Base-by-base conservation (phyloP, 2,329 filamentous ascomycete species). In the Colletotrichum navitas region DNA sequence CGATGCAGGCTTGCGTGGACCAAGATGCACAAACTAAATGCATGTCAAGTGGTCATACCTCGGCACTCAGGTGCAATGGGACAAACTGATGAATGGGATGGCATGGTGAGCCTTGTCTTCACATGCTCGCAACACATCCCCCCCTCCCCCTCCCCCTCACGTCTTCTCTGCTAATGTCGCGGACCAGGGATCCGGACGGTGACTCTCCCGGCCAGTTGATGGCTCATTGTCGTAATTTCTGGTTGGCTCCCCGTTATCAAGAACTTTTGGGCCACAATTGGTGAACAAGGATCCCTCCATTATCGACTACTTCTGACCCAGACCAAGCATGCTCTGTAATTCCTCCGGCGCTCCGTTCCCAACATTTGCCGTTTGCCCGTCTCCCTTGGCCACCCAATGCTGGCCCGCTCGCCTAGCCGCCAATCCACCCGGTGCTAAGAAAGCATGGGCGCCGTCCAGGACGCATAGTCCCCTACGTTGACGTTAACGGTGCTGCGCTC, bases 401-500 rank as follows among this genome's bases (percentile, higher is more conserved):
- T 24, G n/a, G 18, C 32, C 24, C 2, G 11, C 24, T 24, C 45
- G 16, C 24, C 45, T 14, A 39, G n/a, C 2, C 34, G 6, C 34
- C 34, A 21, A 12, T 26, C 34, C 12, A 39, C 6, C n/a, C n/a
- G 34, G 29, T 36, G 21, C 12, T 18, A 69, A 41, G 68, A 52
- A n/a, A 71, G 59, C 12, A 43, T 54, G 18, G 65, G 59, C 8
- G 54, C 59, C 39, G 43, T 58, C 59, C 68, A 69, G 32, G 47
- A 52, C 2, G 65, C 65, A 39, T 69, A 69, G n/a, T 69, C 68
- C 18, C 41, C 26, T 11, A 69, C 43, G n/a, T 55, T 69, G 21
- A 69, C 58, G 18, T 69, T 69, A 10, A 60, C 68, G 8, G 59
- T 71, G 52, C 65, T 71, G 45, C 68, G 64, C 52, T 71, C 58